Base-by-base conservation (phyloP, 176 grass and related monocot species). In the Miscanthus lutarioriparius region DNA sequence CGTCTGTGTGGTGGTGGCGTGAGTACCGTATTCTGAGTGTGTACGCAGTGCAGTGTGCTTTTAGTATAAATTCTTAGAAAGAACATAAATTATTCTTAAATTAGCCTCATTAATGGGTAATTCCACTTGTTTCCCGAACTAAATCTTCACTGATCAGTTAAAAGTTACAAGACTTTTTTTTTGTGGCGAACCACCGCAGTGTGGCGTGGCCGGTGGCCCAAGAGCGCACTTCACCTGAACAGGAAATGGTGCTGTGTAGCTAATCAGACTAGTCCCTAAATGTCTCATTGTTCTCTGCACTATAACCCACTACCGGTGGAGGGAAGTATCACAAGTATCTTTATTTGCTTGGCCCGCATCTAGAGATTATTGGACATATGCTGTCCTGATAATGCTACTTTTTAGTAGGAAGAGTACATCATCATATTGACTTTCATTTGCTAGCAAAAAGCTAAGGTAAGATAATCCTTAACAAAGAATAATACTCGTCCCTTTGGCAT, bases 281-380 rank as follows among this genome's bases (percentile, higher is more conserved):
- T 6, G 16, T 8, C 15, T 8, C 15, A 62, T 63, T 2, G 1
- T 67, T 12, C 78, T 16, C 1, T 13, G 64, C 63, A 35, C 78
- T 80, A 8, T 2, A 1, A 68, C 12, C 64, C 78, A 80, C 78
- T 16, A 67, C 11, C 49, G 1, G 77, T 48, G 78, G 67, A 35
- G 27, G 41, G 40, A 67, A 14, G 26, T n/a, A 48, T 49, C 41
- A 33, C 45, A 67, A 16, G 28, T 30, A 51, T 80, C 2, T 80
- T 69, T 80, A 6, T 36, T 30, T 45, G 59, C 44, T 53, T 80
- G 64, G 78, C 64, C 28, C 53, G 63, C 78, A 67, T 23, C 19
- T 2, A 51, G 10, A 80, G 41, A 80, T 67, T 80, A 80, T 67
- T 80, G 49, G 64, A 67, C 30, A 68, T 80, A 68, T 80, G 38